Conservation (phyloP, 345 rosid species). For the Corchorus capsularis region DNA sequence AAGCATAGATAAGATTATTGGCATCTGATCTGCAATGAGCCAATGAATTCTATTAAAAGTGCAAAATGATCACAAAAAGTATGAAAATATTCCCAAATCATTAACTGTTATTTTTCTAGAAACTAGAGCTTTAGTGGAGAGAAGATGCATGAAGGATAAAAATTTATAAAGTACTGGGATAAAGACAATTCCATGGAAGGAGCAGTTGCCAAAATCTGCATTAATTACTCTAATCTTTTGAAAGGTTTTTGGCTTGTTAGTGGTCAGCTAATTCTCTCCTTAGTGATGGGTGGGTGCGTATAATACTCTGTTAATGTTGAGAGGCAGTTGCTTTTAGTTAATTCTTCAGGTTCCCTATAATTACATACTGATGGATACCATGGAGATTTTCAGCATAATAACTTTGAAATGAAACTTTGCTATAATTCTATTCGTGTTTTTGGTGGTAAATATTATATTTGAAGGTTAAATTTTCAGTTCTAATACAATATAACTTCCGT, state of each 20-base stretch:
- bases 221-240: neutral
- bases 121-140: neutral
- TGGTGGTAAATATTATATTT: conserved; percentile 2
- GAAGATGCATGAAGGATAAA: neutral
- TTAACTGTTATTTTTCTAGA: neutral
- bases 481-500: neutral
- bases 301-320: neutral
- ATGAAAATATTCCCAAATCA: neutral
- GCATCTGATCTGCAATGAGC: neutral
- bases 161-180: neutral
- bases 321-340: neutral
- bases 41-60: neutral
- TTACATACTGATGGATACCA: neutral
- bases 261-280: neutral
- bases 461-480: neutral
- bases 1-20: neutral
- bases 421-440: neutral
- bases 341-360: neutral
- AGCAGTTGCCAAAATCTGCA: neutral
- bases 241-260: neutral
- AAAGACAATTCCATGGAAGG: conserved; percentile 4
- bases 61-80: neutral
- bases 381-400: neutral
- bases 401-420: neutral
- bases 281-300: neutral